Evolutionary conservation across 1,284 basidiomycete species (phyloP), one percentile per base, ranked within the genome.

Genomic region (Stereum hirsutum): DNA sequence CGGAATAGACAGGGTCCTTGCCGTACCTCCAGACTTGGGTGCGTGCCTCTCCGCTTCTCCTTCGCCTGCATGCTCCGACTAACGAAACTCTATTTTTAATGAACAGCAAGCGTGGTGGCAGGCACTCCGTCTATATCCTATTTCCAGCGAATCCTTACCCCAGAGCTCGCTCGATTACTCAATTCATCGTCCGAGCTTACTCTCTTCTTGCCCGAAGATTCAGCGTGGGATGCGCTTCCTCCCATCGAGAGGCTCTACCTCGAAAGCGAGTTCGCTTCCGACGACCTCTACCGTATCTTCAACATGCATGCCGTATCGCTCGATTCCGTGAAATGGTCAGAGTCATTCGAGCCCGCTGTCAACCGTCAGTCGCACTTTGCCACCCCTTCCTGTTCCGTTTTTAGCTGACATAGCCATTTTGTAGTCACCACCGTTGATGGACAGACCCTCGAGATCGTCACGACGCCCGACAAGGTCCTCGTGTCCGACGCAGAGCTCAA

Each of bases 181-280:
- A 79, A 79, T 45, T 63, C 63, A 39, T 79, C 75, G 0, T 66
- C 89, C 0, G 81, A 87, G 54, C 65, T 96, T 26, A 97, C 95
- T 0, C 54, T 99, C 28, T 99, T 99, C 60, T 73, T 96, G 2
- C 95, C 96, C 0, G 70, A 84, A 12, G 78, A 96, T 55, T 65
- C 74, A 20, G 94, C 96, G 8, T 97, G 81, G 78, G 67, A 72
- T 36, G 62, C 55, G 30, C 63, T 84, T 46, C 74, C 77, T 54
- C 66, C 68, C 19, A 73, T 88, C 42, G 89, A 93, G 57, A 75
- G 79, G 40, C 62, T 85, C 5, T 97, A 95, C 60, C 71, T 97
- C 20, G 86, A 92, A 60, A 91, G 89, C 51, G 77, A 78, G 44
- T 93, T 83, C 54, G 89, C 91, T 0, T 69, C 75, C 8, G 79